A percentile compares a stretch with the other conserved stretches of the same genome.
phyloP scores from a whole-genome alignment of 306 rosid species.

The Lagenaria siceraria region DNA sequence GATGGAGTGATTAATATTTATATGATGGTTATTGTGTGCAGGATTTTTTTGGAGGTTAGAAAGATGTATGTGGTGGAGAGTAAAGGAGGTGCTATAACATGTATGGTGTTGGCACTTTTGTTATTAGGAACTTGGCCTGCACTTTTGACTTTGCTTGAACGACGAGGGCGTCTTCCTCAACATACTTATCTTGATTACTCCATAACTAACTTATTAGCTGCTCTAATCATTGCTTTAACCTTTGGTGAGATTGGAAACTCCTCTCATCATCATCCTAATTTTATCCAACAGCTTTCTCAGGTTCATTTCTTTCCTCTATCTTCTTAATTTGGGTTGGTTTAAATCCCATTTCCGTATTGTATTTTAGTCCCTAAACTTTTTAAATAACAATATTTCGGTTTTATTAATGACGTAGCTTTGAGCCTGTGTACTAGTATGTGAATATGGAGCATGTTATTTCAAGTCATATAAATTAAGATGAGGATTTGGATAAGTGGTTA shows the following conservation, averaged over 20 bases:
- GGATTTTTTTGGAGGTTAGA: neutral
- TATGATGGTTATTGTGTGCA: neutral
- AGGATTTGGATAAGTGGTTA: neutral
- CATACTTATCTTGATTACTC: neutral
- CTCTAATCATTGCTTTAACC: neutral
- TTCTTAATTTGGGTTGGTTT: too few species aligned
- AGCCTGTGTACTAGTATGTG: neutral
- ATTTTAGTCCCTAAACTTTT: neutral
- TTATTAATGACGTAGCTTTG: too few species aligned
- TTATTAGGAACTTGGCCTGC: neutral
- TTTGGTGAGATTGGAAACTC: neutral
- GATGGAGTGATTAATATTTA: neutral
- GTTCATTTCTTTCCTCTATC: neutral
- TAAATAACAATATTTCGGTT: neutral
- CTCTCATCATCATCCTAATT: neutral
- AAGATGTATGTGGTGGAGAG: neutral
- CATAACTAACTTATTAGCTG: neutral
- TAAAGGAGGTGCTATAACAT: neutral
- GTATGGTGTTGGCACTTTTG: neutral
- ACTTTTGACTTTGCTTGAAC: neutral
- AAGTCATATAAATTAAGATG: neutral
- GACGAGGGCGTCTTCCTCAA: neutral
- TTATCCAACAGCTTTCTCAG: slow-evolving; percentile 1
- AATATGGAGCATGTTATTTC: neutral
- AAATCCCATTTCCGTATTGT: too few species aligned